phyloP scores from a whole-genome alignment of 768 basidiomycete genomes.

The Rossbeevera mucosa region DNA sequence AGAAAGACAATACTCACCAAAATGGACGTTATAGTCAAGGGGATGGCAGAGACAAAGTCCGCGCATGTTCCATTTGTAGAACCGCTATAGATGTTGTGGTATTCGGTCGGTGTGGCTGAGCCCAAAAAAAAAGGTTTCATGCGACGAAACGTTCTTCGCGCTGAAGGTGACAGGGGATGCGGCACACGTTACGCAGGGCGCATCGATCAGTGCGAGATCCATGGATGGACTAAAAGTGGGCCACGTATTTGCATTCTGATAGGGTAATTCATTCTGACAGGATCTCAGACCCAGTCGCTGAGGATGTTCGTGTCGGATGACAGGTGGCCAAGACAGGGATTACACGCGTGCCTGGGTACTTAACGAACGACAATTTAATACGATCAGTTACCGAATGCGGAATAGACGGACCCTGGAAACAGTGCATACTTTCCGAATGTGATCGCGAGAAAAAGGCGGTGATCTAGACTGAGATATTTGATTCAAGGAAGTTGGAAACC shows the following conservation, averaged over 20 bases:
- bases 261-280: conserved; percentile 21
- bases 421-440: conserved; percentile 17
- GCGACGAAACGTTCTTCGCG: background rate
- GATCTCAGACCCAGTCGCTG: background rate
- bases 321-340: conserved; percentile 17
- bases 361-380: conserved; percentile 23
- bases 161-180: conserved; percentile 9
- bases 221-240: conserved; percentile 21
- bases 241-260: conserved; percentile 27
- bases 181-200: conserved; percentile 15
- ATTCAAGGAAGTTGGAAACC: conserved; percentile 28
- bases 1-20: conserved; percentile 6
- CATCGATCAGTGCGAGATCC: conserved; percentile 19
- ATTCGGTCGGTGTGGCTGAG: conserved; percentile 10
- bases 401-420: conserved; percentile 33
- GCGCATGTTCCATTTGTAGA: conserved; percentile 4
- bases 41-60: conserved; percentile 10
- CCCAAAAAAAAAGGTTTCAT: conserved; percentile 18
- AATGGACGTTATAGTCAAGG: conserved; percentile 8
- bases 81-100: background rate
- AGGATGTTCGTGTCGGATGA: conserved; percentile 5
- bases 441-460: conserved; percentile 26
- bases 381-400: conserved; percentile 22
- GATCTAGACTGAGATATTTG: conserved; percentile 26
- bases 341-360: conserved; percentile 21